Conservation (phyloP, 2,329 filamentous ascomycete species). For the Fusarium pseudoanthophilum region DNA sequence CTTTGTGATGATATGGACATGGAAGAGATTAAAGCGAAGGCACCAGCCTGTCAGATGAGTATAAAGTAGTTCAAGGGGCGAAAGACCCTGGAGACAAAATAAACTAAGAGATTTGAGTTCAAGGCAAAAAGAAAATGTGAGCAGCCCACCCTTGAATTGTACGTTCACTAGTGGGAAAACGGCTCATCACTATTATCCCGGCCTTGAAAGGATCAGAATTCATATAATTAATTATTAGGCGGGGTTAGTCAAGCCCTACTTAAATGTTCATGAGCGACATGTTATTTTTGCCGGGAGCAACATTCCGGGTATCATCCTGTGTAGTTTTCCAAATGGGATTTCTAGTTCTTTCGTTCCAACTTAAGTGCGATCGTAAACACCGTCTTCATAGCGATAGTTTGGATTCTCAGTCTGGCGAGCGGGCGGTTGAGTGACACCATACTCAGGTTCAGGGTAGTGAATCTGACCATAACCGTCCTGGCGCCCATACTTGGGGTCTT, state of each 20-base stretch:
- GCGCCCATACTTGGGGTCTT: constrained; percentile 36
- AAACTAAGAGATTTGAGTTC: neutral
- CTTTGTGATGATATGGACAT: neutral
- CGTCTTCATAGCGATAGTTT: constrained; percentile 52
- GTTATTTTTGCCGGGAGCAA: constrained; percentile 12
- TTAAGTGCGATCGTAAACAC: constrained; percentile 49
- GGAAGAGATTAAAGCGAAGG: neutral
- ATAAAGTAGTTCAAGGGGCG: neutral
- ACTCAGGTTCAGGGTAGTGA: constrained; percentile 42
- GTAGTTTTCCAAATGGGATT: neutral
- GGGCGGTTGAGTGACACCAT: constrained; percentile 20
- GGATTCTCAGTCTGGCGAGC: constrained; percentile 15
- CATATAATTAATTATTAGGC: constrained; percentile 39
- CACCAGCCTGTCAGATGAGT: no score
- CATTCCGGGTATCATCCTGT: constrained; percentile 30
- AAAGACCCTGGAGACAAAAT: neutral
- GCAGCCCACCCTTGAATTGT: neutral
- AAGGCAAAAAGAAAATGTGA: neutral
- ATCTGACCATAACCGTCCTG: constrained; percentile 46
- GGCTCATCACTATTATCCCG: neutral
- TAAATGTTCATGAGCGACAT: constrained; percentile 17
- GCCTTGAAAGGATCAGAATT: neutral
- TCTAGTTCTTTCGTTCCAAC: neutral
- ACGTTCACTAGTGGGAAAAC: neutral
- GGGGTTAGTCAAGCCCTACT: neutral